Base-by-base conservation (phyloP, 2,329 filamentous ascomycete species). In the Ceratocystis diversiconidia region DNA sequence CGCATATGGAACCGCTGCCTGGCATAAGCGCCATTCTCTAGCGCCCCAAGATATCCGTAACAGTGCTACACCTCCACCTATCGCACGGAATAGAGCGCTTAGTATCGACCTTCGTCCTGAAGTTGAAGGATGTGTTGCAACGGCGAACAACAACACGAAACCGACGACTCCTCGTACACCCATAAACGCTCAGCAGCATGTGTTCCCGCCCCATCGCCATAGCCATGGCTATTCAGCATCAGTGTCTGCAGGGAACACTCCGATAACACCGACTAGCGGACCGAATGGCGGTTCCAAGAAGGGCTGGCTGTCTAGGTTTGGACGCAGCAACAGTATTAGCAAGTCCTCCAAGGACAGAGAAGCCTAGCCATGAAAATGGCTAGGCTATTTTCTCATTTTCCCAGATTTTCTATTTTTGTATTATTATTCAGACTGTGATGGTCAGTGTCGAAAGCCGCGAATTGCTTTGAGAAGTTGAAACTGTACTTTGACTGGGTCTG, bases 61-160 rank as follows among this genome's bases (percentile, higher is more conserved):
- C 1, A 78, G 81, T 36, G 79, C 80, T 0, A 84, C 82, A 6
- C 82, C 82, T 2, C 82, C 82, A 3, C 82, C 82, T 1, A 84
- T 84, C 62, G 72, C 79, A 74, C 76, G 81, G 17, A 80, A 78
- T 62, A 73, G 68, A 28, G 66, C 55, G 15, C 57, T 65, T 36
- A 69, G 68, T 36, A 65, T 66, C 43, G 62, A 65, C 46, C 64
- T 48, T n/a, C 43, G 52, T 2, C 28, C 57, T 2, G 66, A 61
- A 19, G 4, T 19, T 15, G 36, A 46, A 25, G 19, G 50, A 25
- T 32, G 64, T 48, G 64, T 50, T 48, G 22, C 36, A 12, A 61
- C 48, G 30, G 44, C 36, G 2, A 46, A 67, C 30, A 25, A 36
- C 48, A 10, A 63, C 62, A 41, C 52, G 15, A 41, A 43, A 32